Evolutionary conservation across 2,329 filamentous ascomycete species (phyloP).

Genomic region (Colletotrichum filicis): DNA sequence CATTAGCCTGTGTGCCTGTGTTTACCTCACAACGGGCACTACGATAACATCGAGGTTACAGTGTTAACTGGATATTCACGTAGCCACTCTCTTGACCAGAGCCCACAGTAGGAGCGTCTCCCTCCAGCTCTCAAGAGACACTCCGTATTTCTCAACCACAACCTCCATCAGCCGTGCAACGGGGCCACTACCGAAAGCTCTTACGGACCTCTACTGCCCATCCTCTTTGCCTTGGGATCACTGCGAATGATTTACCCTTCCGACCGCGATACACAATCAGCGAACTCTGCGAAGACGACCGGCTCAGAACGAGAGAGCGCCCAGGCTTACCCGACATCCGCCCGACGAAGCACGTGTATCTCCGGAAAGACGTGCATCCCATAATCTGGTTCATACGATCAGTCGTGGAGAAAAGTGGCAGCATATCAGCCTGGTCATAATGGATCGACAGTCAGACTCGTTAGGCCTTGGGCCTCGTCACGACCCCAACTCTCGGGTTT

Average conservation of each 20-base stretch:
- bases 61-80: neutral
- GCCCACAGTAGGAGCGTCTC: neutral
- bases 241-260: neutral
- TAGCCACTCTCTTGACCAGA: neutral
- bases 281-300: neutral
- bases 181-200: neutral
- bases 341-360: neutral
- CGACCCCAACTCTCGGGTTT: constrained; percentile 64
- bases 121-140: neutral
- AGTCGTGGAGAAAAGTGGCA: neutral
- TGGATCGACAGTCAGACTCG: constrained; percentile 64
- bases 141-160: neutral
- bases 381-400: neutral
- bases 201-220: neutral
- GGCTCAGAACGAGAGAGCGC: neutral
- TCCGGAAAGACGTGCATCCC: neutral
- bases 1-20: too few relatives aligned
- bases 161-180: neutral
- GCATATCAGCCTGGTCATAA: constrained; percentile 38
- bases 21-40: neutral
- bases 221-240: neutral
- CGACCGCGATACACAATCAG: neutral
- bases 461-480: constrained; percentile 66
- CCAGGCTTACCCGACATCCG: neutral
- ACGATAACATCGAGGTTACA: neutral